Evolutionary conservation across 2,329 filamentous ascomycete species (phyloP).

Genomic region (Paraphoma chrysanthemicola): DNA sequence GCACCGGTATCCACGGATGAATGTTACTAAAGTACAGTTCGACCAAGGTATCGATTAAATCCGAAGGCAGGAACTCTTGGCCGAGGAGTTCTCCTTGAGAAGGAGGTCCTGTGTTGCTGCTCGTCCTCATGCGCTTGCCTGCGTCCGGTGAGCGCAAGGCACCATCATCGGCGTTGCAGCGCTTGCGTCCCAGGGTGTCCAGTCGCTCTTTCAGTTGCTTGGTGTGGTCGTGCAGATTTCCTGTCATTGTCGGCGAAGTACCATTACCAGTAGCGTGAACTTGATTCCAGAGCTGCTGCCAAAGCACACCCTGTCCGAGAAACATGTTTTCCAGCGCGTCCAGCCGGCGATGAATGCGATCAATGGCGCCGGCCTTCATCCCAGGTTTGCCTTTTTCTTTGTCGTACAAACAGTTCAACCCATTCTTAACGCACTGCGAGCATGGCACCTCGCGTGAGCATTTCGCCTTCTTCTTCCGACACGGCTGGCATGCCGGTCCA

Average conservation of each 20-base stretch:
- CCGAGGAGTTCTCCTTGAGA: background rate
- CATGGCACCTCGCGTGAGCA: slow-evolving; percentile 55
- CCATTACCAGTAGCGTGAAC: background rate
- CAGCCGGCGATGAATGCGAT: slow-evolving; percentile 40
- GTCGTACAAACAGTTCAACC: slow-evolving; percentile 39
- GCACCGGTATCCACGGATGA: background rate
- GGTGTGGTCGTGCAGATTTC: slow-evolving; percentile 11
- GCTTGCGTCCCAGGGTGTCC: slow-evolving; percentile 24
- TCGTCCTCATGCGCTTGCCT: background rate
- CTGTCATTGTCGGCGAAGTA: background rate
- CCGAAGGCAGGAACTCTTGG: background rate
- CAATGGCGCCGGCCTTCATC: slow-evolving; percentile 41
- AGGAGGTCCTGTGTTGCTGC: background rate
- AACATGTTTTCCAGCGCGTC: slow-evolving; percentile 27
- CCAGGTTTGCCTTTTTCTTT: slow-evolving; percentile 39
- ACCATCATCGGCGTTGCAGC: slow-evolving; percentile 21
- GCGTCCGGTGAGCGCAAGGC: slow-evolving; percentile 5
- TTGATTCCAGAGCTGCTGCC: slow-evolving; percentile 25
- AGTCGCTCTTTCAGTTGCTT: slow-evolving; percentile 20
- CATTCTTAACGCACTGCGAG: slow-evolving; percentile 48
- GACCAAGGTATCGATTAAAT: background rate
- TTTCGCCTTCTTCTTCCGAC: slow-evolving; percentile 55
- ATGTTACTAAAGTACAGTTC: background rate
- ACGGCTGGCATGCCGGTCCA: slow-evolving; percentile 48
- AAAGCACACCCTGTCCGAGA: slow-evolving; percentile 19